Evolutionary conservation across 441 rosid species (phyloP).

Genomic region (Mallotus japonicus): DNA sequence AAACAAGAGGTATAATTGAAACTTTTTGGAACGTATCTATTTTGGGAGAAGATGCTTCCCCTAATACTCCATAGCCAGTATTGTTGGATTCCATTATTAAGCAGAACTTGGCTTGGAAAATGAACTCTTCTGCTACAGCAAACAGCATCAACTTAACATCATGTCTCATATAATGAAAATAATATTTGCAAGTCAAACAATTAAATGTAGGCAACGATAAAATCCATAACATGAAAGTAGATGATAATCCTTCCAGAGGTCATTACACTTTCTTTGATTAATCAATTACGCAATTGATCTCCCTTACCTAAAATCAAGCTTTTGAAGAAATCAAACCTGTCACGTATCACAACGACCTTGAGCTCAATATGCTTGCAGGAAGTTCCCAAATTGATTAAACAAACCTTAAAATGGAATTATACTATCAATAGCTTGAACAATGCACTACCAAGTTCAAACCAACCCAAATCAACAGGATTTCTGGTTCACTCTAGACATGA

Average conservation of each 20-base stretch:
- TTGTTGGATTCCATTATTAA: conserved; percentile 10
- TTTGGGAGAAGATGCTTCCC: conserved; percentile 34
- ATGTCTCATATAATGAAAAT: background rate
- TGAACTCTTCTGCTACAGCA: background rate
- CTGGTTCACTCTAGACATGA: background rate
- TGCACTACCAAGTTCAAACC: background rate
- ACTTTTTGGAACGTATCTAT: conserved; percentile 43
- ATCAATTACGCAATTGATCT: background rate
- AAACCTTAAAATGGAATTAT: background rate
- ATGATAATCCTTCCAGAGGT: too few relatives aligned
- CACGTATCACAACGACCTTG: background rate
- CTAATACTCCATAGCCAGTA: conserved; percentile 4
- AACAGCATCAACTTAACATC: background rate
- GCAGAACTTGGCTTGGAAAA: background rate
- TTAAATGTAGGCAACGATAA: background rate
- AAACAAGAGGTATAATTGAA: conserved; percentile 58
- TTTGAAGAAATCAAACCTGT: background rate
- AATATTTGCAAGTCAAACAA: background rate
- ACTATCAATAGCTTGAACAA: background rate
- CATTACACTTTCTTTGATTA: too few relatives aligned
- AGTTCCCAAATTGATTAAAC: background rate
- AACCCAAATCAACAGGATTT: background rate
- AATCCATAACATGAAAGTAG: background rate
- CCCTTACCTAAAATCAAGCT: background rate
- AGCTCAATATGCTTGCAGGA: background rate